Evolutionary conservation across 2,329 filamentous ascomycete species (phyloP).

Genomic region (Fusarium ambrosium): DNA sequence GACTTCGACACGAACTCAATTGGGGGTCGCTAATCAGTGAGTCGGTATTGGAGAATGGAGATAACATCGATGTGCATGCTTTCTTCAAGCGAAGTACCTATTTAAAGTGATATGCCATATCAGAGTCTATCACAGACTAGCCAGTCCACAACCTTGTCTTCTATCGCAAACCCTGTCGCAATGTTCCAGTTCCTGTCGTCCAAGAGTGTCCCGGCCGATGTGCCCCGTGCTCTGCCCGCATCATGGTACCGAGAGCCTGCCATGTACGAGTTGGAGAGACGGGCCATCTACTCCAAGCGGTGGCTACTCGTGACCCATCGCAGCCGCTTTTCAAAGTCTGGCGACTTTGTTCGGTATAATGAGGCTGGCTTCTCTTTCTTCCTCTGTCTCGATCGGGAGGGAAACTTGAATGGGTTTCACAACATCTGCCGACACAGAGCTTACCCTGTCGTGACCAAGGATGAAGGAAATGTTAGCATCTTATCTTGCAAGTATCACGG

Average conservation of each 20-base stretch:
- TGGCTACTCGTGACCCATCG: slow-evolving; percentile 18
- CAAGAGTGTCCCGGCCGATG: not conserved
- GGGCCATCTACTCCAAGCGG: slow-evolving; percentile 15
- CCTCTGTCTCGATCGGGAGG: slow-evolving; percentile 62
- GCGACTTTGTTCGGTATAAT: slow-evolving; percentile 63
- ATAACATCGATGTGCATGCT: not conserved
- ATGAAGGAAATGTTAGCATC: slow-evolving; percentile 64
- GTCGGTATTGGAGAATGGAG: not conserved
- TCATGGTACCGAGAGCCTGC: slow-evolving; percentile 15
- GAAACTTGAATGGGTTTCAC: slow-evolving; percentile 69
- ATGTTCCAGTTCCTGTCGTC: slow-evolving; percentile 8
- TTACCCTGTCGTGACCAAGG: slow-evolving; percentile 66
- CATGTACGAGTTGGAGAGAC: slow-evolving; percentile 17
- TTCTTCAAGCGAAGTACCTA: not conserved
- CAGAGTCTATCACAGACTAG: not conserved
- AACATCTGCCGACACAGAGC: slow-evolving; percentile 73
- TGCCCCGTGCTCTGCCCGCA: slow-evolving; percentile 1
- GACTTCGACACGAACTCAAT: not conserved
- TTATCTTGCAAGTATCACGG: slow-evolving; percentile 72
- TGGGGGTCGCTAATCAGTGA: not conserved
- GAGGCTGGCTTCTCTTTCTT: slow-evolving; percentile 69
- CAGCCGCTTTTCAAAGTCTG: slow-evolving; percentile 1
- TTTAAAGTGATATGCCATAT: not conserved
- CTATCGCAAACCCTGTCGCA: not conserved
- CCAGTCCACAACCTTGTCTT: not conserved